Evolutionary conservation across 1,284 basidiomycete species (phyloP), one percentile per base, ranked within the genome.

Genomic region (Sanghuangporus baumii): DNA sequence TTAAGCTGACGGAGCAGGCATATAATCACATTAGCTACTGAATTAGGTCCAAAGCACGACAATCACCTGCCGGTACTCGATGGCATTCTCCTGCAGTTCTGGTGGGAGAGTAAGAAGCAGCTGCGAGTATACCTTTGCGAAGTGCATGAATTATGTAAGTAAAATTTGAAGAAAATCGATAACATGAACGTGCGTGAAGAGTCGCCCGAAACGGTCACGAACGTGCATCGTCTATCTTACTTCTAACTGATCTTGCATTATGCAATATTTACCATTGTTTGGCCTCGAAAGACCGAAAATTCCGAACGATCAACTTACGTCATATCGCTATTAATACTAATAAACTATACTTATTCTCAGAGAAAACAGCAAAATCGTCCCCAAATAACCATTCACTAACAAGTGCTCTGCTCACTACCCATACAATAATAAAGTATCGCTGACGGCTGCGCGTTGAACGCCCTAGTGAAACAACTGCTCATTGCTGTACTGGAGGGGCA

Each of bases 61-160:
- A 61, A 76, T 55, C 61, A 91, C 91, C 78, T 89, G 85, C 51
- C 91, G 82, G 73, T 98, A 98, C 70, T 96, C 89, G 63, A 98
- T 90, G 0, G 92, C 89, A 73, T 86, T 87, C 31, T 87, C 79
- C 26, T 87, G 81, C 67, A 93, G 79, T 66, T 91, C 89, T 52
- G 85, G 83, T 0, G 92, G 91, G 7, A 93, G 82, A n/a, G 80
- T 81, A 56, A 82, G 76, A 43, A 94, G 79, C 18, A 91, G 77
- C 67, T 89, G 82, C 38, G 83, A 67, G 73, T 92, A 94, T 1
- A 86, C 84, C 72, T 94, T 93, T 38, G 88, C 85, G 73, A 91
- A 94, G 74, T 93, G 91, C 93, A 94, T 93, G n/a, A 31, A 31
- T 31, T 31, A 23, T 48, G 9, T 23, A 52, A 31, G 26, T n/a